phyloP scores from a whole-genome alignment of 192 early-diverging fungal species.

The Backusella tuberculispora region DNA sequence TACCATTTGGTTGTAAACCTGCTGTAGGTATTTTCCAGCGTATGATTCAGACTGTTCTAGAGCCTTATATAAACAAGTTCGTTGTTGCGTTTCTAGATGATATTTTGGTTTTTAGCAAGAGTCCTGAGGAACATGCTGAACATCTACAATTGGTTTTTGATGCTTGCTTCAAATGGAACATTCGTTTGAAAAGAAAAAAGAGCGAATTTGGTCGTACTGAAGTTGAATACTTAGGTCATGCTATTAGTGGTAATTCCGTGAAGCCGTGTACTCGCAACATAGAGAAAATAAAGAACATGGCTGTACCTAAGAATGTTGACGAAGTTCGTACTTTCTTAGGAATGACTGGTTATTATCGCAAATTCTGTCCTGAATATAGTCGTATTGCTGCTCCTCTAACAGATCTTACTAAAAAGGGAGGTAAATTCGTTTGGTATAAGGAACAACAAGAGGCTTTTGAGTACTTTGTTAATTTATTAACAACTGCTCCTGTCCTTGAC shows the following conservation, averaged over 20 bases:
- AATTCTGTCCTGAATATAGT: conserved; percentile 29
- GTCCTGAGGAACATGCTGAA: not conserved
- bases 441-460: not conserved
- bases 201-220: conserved; percentile 1
- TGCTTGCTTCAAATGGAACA: conserved; percentile 10
- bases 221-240: conserved; percentile 35
- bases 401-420: not conserved
- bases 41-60: not conserved
- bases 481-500: not conserved
- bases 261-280: conserved; percentile 28
- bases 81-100: not conserved
- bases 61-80: not conserved
- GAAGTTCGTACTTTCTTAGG: conserved; percentile 34
- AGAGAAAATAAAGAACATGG: conserved; percentile 22
- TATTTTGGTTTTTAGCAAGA: not conserved
- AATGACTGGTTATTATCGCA: conserved; percentile 28
- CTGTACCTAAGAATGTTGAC: conserved; percentile 8
- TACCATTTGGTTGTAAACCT: not conserved
- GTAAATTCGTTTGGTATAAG: not conserved
- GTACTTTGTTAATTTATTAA: not conserved
- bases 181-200: conserved; percentile 17
- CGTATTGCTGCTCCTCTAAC: conserved; percentile 29
- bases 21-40: not conserved
- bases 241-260: conserved; percentile 32
- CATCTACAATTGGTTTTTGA: conserved; percentile 18